Conservation (phyloP, 352 stramenopile genomes). For the Sclerospora graminicola region DNA sequence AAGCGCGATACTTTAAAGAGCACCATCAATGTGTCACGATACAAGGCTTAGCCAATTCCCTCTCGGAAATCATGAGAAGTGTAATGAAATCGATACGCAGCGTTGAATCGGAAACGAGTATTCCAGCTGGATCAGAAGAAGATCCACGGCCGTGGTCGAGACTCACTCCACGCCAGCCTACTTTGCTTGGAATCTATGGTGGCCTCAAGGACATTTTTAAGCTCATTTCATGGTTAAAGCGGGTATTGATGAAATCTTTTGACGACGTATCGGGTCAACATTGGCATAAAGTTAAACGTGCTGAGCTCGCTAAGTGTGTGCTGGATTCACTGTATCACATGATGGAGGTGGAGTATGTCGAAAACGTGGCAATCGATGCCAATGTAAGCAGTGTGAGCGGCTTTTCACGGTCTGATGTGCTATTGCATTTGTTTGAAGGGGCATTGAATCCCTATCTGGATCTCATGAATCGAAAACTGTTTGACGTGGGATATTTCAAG, state of each 20-base stretch:
- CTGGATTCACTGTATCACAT: constrained; percentile 33
- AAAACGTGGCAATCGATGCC: constrained; percentile 12
- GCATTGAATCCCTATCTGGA: constrained; percentile 41
- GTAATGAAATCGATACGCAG: constrained; percentile 17
- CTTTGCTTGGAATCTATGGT: constrained; percentile 33
- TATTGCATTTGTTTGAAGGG: constrained; percentile 35
- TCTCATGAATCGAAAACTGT: constrained; percentile 37
- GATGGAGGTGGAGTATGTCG: constrained; percentile 31
- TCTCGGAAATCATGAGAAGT: constrained; percentile 18
- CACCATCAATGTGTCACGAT: constrained; percentile 23
- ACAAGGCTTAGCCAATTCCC: constrained; percentile 41
- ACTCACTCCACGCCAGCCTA: constrained; percentile 19
- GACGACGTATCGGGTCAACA: constrained; percentile 7
- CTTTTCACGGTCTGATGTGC: constrained; percentile 33
- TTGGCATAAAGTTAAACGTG: constrained; percentile 19
- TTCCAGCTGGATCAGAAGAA: neutral
- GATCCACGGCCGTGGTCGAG: constrained; percentile 16
- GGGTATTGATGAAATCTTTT: constrained; percentile 24
- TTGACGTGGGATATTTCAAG: constrained; percentile 31
- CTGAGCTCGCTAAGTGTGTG: constrained; percentile 30
- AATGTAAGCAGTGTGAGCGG: neutral
- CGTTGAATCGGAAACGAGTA: constrained; percentile 14
- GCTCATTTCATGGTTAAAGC: constrained; percentile 34
- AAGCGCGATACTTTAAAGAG: constrained; percentile 4
- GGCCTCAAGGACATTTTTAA: constrained; percentile 34